Base-by-base conservation (phyloP, 352 stramenopile species). In the Phytophthora niederhauseri region DNA sequence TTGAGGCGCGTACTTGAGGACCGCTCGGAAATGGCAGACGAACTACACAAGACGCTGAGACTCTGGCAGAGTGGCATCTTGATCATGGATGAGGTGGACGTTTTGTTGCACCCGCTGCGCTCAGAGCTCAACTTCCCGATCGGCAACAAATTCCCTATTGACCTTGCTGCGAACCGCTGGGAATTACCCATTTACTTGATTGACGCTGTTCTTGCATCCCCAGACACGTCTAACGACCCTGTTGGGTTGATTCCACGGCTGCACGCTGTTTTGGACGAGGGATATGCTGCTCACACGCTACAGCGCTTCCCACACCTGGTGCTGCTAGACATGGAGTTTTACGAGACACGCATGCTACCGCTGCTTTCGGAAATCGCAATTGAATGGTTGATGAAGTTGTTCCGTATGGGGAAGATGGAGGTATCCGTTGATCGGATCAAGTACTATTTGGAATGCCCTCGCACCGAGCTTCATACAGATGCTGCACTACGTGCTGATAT, bases 231-330 rank as follows among this genome's bases (percentile, higher is more conserved):
- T n/a, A 62, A 45, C 14, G 49, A 77, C 5, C 11, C 54, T 30
- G 67, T 61, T 9, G 65, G 56, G 22, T 51, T 85, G 31, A 72
- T 86, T 17, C 56, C 65, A 61, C 86, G 77, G 30, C 91, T 99
- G n/a, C 88, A 99, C 34, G 76, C 92, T 14, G 91, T 96, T 2
- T 78, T 99, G 45, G 78, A 91, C 41, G 82, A 98, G 30, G 98
- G 98, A 6, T 98, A 99, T 57, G 66, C 74, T 43, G 78, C 82
- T 38, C 98, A 99, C 61, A 91, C 96, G 14, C 78, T 99, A 17
- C 98, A 99, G 73, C 87, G 95, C 53, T 99, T 98, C 59, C 98
- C 98, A 12, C 98, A 99, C 76, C 77, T 99, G 56, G 97, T 99
- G 45, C 75, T 99, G 14, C 77, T 99, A n/a, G 96, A 99, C 70